A percentile compares a stretch with the other conserved stretches of the same genome.
Evolutionary conservation across 306 rosid species (phyloP).

Genomic region (Prunus davidiana): DNA sequence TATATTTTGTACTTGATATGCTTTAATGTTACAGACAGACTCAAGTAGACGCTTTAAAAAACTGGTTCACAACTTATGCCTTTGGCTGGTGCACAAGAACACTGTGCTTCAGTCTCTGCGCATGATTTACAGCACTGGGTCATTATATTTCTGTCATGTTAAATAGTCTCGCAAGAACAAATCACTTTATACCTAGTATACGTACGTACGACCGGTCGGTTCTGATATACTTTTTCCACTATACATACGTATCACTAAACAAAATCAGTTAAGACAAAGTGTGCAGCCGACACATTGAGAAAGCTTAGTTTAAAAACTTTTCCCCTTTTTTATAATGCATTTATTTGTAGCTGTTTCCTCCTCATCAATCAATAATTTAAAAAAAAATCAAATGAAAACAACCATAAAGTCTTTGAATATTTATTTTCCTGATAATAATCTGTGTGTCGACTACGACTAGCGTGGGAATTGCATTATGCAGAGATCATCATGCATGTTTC

Average conservation of each 20-base stretch:
- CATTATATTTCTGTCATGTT: too few relatives aligned
- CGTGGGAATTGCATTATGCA: slow-evolving; percentile 6
- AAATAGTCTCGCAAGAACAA: too few relatives aligned
- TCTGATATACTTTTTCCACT: too few relatives aligned
- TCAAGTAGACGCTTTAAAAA: too few relatives aligned
- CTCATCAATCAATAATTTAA: not conserved
- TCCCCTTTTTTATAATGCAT: not conserved
- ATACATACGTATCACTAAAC: not conserved
- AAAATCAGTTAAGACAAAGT: not conserved
- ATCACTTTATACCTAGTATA: too few relatives aligned
- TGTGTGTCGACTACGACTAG: not conserved
- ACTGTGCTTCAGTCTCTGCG: too few relatives aligned
- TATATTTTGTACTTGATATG: too few relatives aligned
- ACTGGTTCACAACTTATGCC: too few relatives aligned
- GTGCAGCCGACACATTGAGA: not conserved
- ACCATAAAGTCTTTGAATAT: not conserved
- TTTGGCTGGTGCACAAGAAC: too few relatives aligned
- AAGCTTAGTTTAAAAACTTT: not conserved
- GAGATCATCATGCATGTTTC: slow-evolving; percentile 12
- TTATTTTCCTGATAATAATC: not conserved
- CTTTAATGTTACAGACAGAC: too few relatives aligned
- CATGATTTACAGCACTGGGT: too few relatives aligned
- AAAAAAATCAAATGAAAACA: not conserved
- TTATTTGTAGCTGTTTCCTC: not conserved
- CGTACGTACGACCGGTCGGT: too few relatives aligned